Evolutionary conservation across 345 rosid genomes (phyloP).

Genomic region (Psidium friedrichsthalianum): DNA sequence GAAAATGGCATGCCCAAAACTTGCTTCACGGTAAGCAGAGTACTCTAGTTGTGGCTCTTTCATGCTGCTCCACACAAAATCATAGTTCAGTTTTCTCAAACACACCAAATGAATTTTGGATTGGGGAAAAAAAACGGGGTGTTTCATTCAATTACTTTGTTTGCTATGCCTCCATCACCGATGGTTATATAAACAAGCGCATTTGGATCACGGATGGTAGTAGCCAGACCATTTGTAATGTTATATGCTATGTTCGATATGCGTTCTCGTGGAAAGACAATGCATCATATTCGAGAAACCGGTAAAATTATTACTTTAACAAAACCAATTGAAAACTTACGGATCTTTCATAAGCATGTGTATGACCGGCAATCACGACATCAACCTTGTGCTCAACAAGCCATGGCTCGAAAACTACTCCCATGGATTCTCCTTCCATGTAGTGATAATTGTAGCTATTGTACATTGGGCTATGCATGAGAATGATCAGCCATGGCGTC

Average conservation of each 20-base stretch:
- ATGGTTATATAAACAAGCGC: constrained; percentile 56
- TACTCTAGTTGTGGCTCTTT: constrained; percentile 75
- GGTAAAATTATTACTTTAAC: background rate
- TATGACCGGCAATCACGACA: constrained; percentile 44
- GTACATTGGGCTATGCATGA: constrained; percentile 43
- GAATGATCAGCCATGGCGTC: constrained; percentile 53
- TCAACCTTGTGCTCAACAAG: constrained; percentile 34
- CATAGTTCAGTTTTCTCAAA: background rate
- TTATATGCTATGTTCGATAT: constrained; percentile 41
- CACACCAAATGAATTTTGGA: background rate
- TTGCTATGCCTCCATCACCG: constrained; percentile 71
- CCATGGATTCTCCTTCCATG: constrained; percentile 57
- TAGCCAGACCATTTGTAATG: constrained; percentile 26
- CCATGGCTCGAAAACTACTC: constrained; percentile 38
- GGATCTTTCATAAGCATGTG: constrained; percentile 56
- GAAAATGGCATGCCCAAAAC: constrained; percentile 80
- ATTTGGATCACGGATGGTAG: constrained; percentile 26
- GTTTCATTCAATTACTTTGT: constrained; percentile 8
- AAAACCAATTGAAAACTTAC: constrained; percentile 4
- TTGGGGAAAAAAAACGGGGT: background rate
- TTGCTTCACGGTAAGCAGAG: constrained; percentile 84
- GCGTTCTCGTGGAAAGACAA: constrained; percentile 22
- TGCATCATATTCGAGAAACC: background rate
- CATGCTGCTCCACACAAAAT: constrained; percentile 37
- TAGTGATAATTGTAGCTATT: constrained; percentile 33